Evolutionary conservation across 306 rosid genomes (phyloP).

Genomic region (Cicer judaicum): DNA sequence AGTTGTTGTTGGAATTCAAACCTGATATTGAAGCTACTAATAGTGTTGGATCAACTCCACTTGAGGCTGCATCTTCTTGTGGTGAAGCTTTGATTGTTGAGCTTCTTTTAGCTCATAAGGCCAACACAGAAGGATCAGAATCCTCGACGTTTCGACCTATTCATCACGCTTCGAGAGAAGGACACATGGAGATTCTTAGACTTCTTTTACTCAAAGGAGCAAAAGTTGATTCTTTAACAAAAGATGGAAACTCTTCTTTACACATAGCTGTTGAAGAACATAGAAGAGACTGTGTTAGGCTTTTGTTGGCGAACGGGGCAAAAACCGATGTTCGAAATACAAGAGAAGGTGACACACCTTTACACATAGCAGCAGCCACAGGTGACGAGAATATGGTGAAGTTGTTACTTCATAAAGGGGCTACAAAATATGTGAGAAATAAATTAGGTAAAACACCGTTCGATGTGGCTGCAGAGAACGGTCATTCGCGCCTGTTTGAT

Average conservation of each 20-base stretch:
- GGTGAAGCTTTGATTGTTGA: conserved; percentile 74
- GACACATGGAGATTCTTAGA: conserved; percentile 75
- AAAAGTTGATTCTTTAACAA: conserved; percentile 55
- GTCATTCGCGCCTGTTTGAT: conserved; percentile 65
- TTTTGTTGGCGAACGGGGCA: conserved; percentile 68
- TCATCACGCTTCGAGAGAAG: conserved; percentile 62
- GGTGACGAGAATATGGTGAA: conserved; percentile 81
- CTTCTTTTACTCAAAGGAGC: conserved; percentile 76
- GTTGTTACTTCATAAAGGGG: conserved; percentile 70
- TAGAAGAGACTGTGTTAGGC: conserved; percentile 63
- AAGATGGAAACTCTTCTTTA: conserved; percentile 73
- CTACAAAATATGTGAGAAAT: conserved; percentile 69
- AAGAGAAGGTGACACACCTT: conserved; percentile 63
- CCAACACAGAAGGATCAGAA: conserved; percentile 61
- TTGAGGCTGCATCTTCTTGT: conserved; percentile 62
- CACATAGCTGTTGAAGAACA: conserved; percentile 71
- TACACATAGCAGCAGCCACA: conserved; percentile 66
- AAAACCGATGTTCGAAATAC: conserved; percentile 49
- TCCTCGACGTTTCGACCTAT: conserved; percentile 59
- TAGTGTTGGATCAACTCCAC: conserved; percentile 58
- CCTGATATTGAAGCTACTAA: conserved; percentile 63
- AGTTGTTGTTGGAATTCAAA: conserved; percentile 70
- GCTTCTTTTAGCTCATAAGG: conserved; percentile 72
- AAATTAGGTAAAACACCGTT: conserved; percentile 58
- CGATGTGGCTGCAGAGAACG: conserved; percentile 69